Evolutionary conservation across 148 eudicot species (phyloP), one percentile per base, ranked within the genome.

Genomic region (Gaultheria prostrata): DNA sequence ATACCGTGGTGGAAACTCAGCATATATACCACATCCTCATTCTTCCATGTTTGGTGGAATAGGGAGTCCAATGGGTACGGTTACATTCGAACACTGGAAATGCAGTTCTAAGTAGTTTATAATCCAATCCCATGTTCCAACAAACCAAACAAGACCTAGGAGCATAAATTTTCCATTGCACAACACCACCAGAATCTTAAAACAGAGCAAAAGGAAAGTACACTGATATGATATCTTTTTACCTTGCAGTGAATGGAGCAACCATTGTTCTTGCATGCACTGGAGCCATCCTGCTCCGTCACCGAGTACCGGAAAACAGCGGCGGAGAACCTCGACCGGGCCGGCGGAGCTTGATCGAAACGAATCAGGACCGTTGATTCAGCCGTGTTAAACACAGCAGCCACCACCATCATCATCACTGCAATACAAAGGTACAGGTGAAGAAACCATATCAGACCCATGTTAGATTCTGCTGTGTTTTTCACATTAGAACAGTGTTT

Each of bases 231-330:
- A 74, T 33, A 3, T 15, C 10, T 71, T 15, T 39, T 35, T 79
- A 79, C 82, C 70, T 59, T n/a, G 50, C 82, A 79, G 82, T 79
- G 71, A n/a, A 79, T 20, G 70, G 82, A 79, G n/a, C 82, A 79
- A 61, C 71, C 71, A 79, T 59, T 14, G 50, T 59, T 39, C 32
- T 79, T 59, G 32, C 82, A 79, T 1, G 51, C 50, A n/a, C 6
- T 21, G 71, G 82, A 79, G 43, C 82, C 71, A n/a, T 39, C 71
- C 50, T 1, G 50, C 50, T 35, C 32, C 51, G 14, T 13, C 20
- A 57, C 82, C 1, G 71, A 57, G 71, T 57, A 79, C 50, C 82
- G 82, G 71, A 79, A 79, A 59, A 79, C 71, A n/a, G 82, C 82
- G 24, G 82, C 39, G 70, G 82, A 79, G 82, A 57, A 57, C 79